Evolutionary conservation across 495 filamentous ascomycete genomes (phyloP).

Genomic region (Margaritispora aquatica): DNA sequence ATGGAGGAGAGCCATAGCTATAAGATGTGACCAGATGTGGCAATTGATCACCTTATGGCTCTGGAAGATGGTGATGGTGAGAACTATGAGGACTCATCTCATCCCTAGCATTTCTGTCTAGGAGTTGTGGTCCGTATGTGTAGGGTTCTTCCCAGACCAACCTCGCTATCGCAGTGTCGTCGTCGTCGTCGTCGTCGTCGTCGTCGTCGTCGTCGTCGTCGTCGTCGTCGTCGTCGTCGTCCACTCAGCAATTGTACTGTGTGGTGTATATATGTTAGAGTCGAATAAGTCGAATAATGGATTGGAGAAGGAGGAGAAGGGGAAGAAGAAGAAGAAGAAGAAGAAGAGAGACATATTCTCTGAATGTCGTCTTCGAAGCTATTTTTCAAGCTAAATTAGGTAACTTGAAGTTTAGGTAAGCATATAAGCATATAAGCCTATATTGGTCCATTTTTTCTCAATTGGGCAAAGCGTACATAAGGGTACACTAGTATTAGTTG

Average conservation of each 20-base stretch:
- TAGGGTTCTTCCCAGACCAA: too few relatives aligned
- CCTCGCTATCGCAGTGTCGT: too few relatives aligned
- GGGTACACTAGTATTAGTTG: too few relatives aligned
- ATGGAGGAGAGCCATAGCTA: slow-evolving; percentile 8
- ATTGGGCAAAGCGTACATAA: too few relatives aligned
- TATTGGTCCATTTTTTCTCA: too few relatives aligned
- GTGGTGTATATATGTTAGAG: neutral
- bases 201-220: neutral
- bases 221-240: neutral
- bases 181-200: neutral
- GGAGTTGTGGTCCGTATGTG: too few relatives aligned
- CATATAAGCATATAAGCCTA: too few relatives aligned
- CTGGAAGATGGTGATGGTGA: neutral
- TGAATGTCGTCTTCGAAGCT: neutral
- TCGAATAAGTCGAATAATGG: neutral
- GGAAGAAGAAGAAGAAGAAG: neutral
- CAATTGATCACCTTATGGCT: neutral
- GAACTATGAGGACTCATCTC: neutral
- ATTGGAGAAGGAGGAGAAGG: neutral
- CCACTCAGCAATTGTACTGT: neutral
- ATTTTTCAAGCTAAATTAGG: too few relatives aligned
- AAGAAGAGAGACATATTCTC: neutral
- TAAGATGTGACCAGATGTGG: neutral
- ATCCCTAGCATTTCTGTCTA: too few relatives aligned
- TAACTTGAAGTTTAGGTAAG: too few relatives aligned